Percentiles rank a stretch among this genome's conserved stretches.
phyloP scores from a whole-genome alignment of 1,284 basidiomycete genomes.

The Fomitopsis betulina region DNA sequence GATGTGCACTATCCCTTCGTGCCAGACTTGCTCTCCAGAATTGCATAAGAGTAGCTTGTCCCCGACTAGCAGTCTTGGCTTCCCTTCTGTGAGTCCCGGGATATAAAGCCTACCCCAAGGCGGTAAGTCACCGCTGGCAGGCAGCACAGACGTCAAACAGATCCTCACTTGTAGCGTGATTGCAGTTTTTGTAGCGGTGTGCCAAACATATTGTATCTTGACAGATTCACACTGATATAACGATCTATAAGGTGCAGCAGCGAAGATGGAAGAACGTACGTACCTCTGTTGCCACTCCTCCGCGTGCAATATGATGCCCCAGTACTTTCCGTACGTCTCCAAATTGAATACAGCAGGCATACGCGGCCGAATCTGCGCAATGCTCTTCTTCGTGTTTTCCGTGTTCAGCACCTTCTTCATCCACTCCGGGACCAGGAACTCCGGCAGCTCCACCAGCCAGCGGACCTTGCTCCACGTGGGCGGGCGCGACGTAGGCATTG shows the following conservation, averaged over 20 bases:
- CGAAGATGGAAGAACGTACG: not conserved
- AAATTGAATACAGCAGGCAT: slow-evolving; percentile 36
- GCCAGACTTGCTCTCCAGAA: slow-evolving; percentile 42
- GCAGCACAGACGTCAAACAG: slow-evolving; percentile 29
- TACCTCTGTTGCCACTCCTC: slow-evolving; percentile 40
- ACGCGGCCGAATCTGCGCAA: slow-evolving; percentile 11
- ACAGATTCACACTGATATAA: slow-evolving; percentile 43
- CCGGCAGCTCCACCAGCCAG: not conserved
- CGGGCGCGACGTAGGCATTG: slow-evolving; percentile 6
- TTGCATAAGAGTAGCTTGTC: slow-evolving; percentile 50
- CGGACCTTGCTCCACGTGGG: slow-evolving; percentile 4
- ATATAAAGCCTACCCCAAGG: slow-evolving; percentile 40
- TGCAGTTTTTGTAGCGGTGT: no score
- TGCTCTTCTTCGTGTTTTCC: slow-evolving; percentile 5
- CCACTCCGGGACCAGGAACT: not conserved
- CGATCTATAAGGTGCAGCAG: no score
- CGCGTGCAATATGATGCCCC: slow-evolving; percentile 49
- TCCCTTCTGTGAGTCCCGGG: slow-evolving; percentile 50
- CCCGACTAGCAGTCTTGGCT: slow-evolving; percentile 29
- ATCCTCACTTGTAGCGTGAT: not conserved
- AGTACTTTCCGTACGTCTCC: slow-evolving; percentile 42
- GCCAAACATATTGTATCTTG: slow-evolving; percentile 38
- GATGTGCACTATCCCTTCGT: slow-evolving; percentile 45
- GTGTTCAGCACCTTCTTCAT: not conserved
- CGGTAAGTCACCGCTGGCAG: not conserved